A percentile compares a stretch with the other conserved stretches of the same genome.
These are phyloP conservation scores for Anthracocystis panici-leucophaei DNA, from an alignment of 1,284 basidiomycete genomes.

Conservation along the genomic window DNA sequence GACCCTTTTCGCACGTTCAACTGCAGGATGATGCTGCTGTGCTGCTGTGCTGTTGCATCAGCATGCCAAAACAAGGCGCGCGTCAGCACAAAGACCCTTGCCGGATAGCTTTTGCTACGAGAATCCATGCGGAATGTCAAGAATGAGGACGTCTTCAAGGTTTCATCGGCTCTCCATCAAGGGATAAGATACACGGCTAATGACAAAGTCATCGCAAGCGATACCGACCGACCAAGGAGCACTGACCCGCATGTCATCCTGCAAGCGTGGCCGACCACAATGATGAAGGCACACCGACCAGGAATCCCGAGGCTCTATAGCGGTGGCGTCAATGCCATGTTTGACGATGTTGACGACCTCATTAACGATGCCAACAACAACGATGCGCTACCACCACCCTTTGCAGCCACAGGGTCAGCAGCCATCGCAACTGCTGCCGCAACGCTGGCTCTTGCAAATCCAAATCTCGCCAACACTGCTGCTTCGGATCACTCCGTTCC, in stretches of 20 bases:
- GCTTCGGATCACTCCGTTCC: constrained; percentile 31
- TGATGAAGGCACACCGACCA: constrained; percentile 35
- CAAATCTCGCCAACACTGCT: constrained; percentile 4
- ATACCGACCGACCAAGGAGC: background rate
- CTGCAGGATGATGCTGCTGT: constrained; percentile 37
- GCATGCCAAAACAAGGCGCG: constrained; percentile 12
- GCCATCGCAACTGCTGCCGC: constrained; percentile 32
- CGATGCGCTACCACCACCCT: constrained; percentile 21
- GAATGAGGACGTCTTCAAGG: too few relatives aligned
- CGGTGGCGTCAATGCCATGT: constrained; percentile 26
- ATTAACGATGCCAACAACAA: background rate
- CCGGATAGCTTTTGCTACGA: background rate
- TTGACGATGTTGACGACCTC: constrained; percentile 39
- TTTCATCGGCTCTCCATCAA: background rate
- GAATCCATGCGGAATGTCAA: background rate
- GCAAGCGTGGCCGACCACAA: background rate
- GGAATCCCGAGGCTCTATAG: constrained; percentile 31
- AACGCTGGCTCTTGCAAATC: constrained; percentile 20
- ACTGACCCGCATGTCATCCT: constrained; percentile 3
- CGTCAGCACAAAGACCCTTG: constrained; percentile 11
- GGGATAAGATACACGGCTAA: background rate
- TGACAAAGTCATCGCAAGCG: background rate
- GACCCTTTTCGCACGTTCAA: background rate
- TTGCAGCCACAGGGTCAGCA: constrained; percentile 12
- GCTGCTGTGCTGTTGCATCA: constrained; percentile 16